Evolutionary conservation across 371 early-diverging fungal species (phyloP).

Genomic region (Mucor racemosus): DNA sequence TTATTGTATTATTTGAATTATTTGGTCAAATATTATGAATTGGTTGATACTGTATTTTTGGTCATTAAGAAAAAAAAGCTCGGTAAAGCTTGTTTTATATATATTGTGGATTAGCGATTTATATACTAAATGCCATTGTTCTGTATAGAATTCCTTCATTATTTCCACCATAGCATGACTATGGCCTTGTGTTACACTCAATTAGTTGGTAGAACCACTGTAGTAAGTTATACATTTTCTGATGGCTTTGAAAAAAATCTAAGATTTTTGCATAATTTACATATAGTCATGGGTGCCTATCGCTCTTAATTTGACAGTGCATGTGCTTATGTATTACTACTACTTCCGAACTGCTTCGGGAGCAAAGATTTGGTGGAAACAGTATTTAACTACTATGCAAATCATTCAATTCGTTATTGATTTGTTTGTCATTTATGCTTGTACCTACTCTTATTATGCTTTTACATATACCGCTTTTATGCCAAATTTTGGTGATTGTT

Average conservation of each 20-base stretch:
- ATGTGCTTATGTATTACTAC: slow-evolving; percentile 90
- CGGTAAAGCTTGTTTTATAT: slow-evolving; percentile 12
- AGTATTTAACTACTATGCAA: slow-evolving; percentile 85
- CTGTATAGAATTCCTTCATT: slow-evolving; percentile 79
- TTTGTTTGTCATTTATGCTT: slow-evolving; percentile 70
- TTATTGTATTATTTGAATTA: slow-evolving; percentile 75
- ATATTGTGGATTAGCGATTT: slow-evolving; percentile 51
- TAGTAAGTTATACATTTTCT: slow-evolving; percentile 44
- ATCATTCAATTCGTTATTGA: slow-evolving; percentile 88
- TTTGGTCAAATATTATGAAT: slow-evolving; percentile 73
- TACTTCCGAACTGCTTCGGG: slow-evolving; percentile 83
- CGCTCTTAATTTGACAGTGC: slow-evolving; percentile 80
- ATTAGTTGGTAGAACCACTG: slow-evolving; percentile 52
- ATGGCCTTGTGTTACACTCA: slow-evolving; percentile 81
- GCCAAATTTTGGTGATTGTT: slow-evolving; percentile 74
- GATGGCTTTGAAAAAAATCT: neutral
- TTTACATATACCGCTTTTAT: slow-evolving; percentile 54
- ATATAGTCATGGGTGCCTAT: slow-evolving; percentile 63
- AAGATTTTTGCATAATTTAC: neutral
- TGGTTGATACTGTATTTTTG: slow-evolving; percentile 73
- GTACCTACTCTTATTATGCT: slow-evolving; percentile 74
- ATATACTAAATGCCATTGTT: slow-evolving; percentile 72
- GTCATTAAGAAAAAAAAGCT: slow-evolving; percentile 69
- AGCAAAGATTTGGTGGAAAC: slow-evolving; percentile 88
- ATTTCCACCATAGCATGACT: slow-evolving; percentile 86